A percentile compares a stretch with the other conserved stretches of the same genome.
Evolutionary conservation across 768 basidiomycete genomes (phyloP).

Genomic region (Lactarius sp.): DNA sequence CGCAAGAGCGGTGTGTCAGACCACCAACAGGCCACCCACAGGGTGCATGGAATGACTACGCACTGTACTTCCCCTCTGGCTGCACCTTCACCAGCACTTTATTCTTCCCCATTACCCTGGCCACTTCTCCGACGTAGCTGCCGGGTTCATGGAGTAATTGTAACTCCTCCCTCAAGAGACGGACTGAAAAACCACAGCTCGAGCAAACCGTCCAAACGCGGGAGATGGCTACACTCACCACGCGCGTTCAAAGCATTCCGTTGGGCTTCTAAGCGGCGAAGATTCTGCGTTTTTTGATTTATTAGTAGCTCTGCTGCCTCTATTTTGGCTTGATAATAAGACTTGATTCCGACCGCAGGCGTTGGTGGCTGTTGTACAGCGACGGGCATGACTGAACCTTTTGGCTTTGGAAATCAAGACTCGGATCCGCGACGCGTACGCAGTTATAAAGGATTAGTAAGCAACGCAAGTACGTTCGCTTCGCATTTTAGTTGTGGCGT

Average conservation of each 20-base stretch:
- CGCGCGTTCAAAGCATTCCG: slow-evolving; percentile 94
- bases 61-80: slow-evolving; percentile 98
- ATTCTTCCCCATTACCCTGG: slow-evolving; percentile 99
- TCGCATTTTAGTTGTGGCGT: no score
- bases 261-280: slow-evolving; percentile 92
- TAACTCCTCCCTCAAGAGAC: slow-evolving; percentile 86
- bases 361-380: slow-evolving; percentile 32
- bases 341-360: slow-evolving; percentile 66
- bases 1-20: background rate
- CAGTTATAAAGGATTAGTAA: background rate
- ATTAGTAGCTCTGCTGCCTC: slow-evolving; percentile 89
- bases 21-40: background rate
- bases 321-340: slow-evolving; percentile 95
- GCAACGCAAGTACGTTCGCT: no score
- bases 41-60: slow-evolving; percentile 29
- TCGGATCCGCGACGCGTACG: slow-evolving; percentile 16
- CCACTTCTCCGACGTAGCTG: slow-evolving; percentile 95
- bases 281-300: slow-evolving; percentile 94
- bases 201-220: background rate
- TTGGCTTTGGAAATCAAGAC: background rate
- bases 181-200: slow-evolving; percentile 45
- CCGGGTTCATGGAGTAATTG: slow-evolving; percentile 93
- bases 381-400: slow-evolving; percentile 36
- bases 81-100: slow-evolving; percentile 98
- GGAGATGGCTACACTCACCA: slow-evolving; percentile 45